These are phyloP conservation scores for Cryphonectria nitschkei DNA, from an alignment of 2,329 filamentous ascomycete genomes.

Conservation along the genomic window DNA sequence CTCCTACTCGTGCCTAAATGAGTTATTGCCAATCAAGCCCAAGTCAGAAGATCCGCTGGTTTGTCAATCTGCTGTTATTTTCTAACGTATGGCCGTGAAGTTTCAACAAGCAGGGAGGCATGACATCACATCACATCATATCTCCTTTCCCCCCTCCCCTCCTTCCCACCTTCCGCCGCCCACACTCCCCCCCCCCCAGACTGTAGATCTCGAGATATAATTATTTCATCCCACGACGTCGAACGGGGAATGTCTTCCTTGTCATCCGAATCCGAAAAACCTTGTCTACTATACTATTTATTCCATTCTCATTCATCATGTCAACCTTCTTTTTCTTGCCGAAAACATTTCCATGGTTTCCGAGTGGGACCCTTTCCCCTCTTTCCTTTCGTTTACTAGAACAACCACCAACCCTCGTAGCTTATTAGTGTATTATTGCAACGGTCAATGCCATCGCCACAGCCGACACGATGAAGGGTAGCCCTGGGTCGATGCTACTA, in stretches of 20 bases:
- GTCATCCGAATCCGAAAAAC: neutral
- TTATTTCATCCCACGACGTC: neutral
- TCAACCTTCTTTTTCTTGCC: neutral
- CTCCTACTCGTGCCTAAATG: neutral
- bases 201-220: neutral
- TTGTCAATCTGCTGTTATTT: neutral
- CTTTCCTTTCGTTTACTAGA: no score
- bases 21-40: neutral
- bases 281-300: neutral
- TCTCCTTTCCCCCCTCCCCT: neutral
- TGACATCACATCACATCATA: slow-evolving; percentile 1
- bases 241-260: neutral
- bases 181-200: no score
- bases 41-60: neutral
- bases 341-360: neutral
- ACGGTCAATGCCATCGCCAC: neutral
- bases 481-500: neutral
- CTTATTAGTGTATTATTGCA: neutral
- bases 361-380: no score
- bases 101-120: neutral
- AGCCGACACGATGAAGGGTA: neutral
- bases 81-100: neutral
- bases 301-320: neutral
- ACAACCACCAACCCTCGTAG: neutral
- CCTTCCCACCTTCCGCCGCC: no score